These are phyloP conservation scores for Phytophthora gonapodyides DNA, from an alignment of 352 stramenopile species.

Conservation along the genomic window DNA sequence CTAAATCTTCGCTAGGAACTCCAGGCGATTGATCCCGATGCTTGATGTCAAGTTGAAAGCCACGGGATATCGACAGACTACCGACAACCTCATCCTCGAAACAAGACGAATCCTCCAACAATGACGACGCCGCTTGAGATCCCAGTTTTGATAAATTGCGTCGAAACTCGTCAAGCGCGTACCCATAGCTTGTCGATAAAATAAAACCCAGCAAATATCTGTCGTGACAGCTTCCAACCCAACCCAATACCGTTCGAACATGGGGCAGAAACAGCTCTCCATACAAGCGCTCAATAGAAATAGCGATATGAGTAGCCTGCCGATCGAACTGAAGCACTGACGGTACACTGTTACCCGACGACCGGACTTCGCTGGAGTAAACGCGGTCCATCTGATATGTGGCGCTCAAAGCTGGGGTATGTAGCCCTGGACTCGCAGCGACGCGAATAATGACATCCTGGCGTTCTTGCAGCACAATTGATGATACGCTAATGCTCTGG, in stretches of 20 bases:
- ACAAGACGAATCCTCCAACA: conserved; percentile 34
- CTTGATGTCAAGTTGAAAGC: conserved; percentile 46
- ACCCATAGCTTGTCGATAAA: conserved; percentile 66
- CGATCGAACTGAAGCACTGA: conserved; percentile 30
- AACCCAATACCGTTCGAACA: conserved; percentile 44
- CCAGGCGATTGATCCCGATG: conserved; percentile 40
- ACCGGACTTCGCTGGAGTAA: conserved; percentile 35
- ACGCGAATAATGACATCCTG: conserved; percentile 41
- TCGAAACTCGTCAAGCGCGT: conserved; percentile 56
- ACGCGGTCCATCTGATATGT: conserved; percentile 47
- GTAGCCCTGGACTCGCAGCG: conserved; percentile 43
- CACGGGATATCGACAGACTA: conserved; percentile 35
- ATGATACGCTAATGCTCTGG: conserved; percentile 35
- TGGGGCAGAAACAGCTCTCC: conserved; percentile 52
- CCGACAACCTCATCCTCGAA: conserved; percentile 34
- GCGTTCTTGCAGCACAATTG: conserved; percentile 40
- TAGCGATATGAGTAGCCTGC: conserved; percentile 23
- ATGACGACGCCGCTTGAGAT: conserved; percentile 34
- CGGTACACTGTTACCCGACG: conserved; percentile 6
- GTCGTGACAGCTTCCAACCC: conserved; percentile 45
- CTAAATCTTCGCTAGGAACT: conserved; percentile 12
- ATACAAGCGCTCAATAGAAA: conserved; percentile 41
- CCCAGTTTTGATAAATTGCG: conserved; percentile 60
- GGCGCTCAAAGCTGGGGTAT: conserved; percentile 47
- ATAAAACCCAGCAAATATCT: conserved; percentile 67